Evolutionary conservation across 352 stramenopile genomes (phyloP).

Genomic region (Pythium phragmiticola): DNA sequence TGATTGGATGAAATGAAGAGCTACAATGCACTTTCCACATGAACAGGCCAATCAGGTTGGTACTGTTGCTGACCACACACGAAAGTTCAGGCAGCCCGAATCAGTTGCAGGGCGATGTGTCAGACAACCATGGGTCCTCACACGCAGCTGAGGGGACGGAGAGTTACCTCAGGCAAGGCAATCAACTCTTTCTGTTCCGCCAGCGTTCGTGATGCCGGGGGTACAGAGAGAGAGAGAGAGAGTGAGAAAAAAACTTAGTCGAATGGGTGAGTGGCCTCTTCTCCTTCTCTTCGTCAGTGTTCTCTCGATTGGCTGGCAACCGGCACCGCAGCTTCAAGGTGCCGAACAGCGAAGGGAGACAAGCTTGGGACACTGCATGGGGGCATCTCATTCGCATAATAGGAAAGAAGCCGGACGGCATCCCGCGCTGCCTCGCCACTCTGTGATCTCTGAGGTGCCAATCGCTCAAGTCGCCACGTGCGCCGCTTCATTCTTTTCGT

Average conservation of each 20-base stretch:
- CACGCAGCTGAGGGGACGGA: neutral
- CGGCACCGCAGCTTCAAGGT: neutral
- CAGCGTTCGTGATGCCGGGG: too few relatives aligned
- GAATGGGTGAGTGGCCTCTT: neutral
- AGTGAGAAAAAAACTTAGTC: conserved; percentile 1
- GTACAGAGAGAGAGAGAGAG: neutral
- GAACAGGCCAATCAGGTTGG: neutral
- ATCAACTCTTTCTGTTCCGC: too few relatives aligned
- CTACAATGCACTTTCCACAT: neutral
- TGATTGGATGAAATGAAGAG: conserved; percentile 3
- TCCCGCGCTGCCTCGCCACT: neutral
- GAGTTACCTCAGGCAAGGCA: too few relatives aligned
- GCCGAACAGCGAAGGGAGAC: neutral
- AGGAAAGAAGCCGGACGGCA: neutral
- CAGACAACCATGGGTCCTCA: neutral
- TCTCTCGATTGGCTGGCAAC: neutral
- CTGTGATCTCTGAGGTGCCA: conserved; percentile 10
- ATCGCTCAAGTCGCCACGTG: conserved; percentile 2
- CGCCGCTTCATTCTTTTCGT: neutral
- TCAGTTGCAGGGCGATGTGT: neutral
- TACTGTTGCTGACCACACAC: too few relatives aligned
- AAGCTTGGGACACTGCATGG: neutral
- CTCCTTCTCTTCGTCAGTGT: neutral
- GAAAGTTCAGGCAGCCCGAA: neutral
- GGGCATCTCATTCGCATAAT: neutral